These are phyloP conservation scores for Mucor mucedo DNA, from an alignment of 371 early-diverging fungal genomes.

Conservation along the genomic window DNA sequence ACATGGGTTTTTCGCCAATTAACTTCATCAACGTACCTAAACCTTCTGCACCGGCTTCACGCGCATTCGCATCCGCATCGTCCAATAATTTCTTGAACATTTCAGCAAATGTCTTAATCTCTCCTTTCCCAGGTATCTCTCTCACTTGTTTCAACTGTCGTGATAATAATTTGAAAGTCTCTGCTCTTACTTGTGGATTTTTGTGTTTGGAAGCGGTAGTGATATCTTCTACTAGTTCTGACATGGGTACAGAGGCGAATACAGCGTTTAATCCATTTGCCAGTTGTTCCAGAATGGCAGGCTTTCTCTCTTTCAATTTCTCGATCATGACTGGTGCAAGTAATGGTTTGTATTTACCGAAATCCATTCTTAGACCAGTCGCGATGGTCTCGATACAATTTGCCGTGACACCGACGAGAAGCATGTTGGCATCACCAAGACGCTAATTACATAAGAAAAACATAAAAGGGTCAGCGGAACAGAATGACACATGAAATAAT, in stretches of 20 bases:
- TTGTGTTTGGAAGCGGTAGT: constrained; percentile 76
- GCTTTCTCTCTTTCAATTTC: constrained; percentile 93
- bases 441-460: constrained; percentile 42
- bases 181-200: constrained; percentile 89
- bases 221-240: constrained; percentile 76
- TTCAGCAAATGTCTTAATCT: constrained; percentile 79
- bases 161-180: constrained; percentile 72
- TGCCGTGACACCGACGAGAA: constrained; percentile 79
- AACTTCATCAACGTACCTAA: constrained; percentile 91
- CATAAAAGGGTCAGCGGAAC: neutral
- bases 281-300: constrained; percentile 83
- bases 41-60: constrained; percentile 87
- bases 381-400: constrained; percentile 90
- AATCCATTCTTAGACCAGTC: constrained; percentile 74
- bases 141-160: constrained; percentile 74
- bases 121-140: constrained; percentile 74
- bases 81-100: constrained; percentile 79
- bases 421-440: constrained; percentile 88
- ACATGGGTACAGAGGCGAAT: constrained; percentile 67
- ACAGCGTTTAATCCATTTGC: constrained; percentile 84
- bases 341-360: constrained; percentile 78
- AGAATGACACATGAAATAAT: neutral
- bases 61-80: constrained; percentile 85
- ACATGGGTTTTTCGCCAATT: constrained; percentile 79
- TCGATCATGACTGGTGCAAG: constrained; percentile 80